Percentiles rank a stretch among this genome's conserved stretches.
These are phyloP conservation scores for Metschnikowia borealis DNA, from an alignment of 805 yeast species.

Conservation along the genomic window DNA sequence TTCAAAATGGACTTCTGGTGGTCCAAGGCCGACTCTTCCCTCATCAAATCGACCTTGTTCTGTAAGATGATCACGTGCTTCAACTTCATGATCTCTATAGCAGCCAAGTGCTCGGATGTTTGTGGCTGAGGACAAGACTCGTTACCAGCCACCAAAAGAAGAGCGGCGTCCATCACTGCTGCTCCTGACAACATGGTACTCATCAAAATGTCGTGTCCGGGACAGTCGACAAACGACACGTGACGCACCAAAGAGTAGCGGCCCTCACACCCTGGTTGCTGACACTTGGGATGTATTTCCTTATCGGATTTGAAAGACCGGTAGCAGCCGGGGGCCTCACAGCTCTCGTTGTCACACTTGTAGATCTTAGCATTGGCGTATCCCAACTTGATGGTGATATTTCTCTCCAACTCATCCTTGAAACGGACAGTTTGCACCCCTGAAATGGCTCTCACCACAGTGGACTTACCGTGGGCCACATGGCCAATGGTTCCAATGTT, in stretches of 20 bases:
- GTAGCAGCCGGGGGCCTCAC: constrained; percentile 94
- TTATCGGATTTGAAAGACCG: constrained; percentile 91
- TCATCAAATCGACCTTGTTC: constrained; percentile 97
- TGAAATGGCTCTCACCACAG: constrained; percentile 92
- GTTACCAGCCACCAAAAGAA: constrained; percentile 93
- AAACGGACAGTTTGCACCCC: constrained; percentile 99
- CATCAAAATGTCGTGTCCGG: constrained; percentile 99
- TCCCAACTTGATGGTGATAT: constrained; percentile 96
- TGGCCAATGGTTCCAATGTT: constrained; percentile 97
- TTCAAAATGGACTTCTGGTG: constrained; percentile 90
- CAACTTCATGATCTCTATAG: constrained; percentile 98
- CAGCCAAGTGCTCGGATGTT: constrained; percentile 98
- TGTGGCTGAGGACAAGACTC: constrained; percentile 99
- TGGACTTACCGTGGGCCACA: constrained; percentile 93
- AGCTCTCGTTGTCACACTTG: constrained; percentile 77
- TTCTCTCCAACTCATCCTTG: constrained; percentile 98
- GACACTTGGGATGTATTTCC: constrained; percentile 91
- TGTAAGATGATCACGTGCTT: constrained; percentile 94
- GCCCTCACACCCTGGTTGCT: constrained; percentile 81
- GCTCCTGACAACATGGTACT: constrained; percentile 99
- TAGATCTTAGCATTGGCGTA: constrained; percentile 98
- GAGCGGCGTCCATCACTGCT: constrained; percentile 99
- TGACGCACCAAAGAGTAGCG: constrained; percentile 90
- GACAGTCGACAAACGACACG: constrained; percentile 98
- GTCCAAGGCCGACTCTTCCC: constrained; percentile 93